Evolutionary conservation across 2,329 filamentous ascomycete genomes (phyloP).

Genomic region (Uncinocarpus reesii): DNA sequence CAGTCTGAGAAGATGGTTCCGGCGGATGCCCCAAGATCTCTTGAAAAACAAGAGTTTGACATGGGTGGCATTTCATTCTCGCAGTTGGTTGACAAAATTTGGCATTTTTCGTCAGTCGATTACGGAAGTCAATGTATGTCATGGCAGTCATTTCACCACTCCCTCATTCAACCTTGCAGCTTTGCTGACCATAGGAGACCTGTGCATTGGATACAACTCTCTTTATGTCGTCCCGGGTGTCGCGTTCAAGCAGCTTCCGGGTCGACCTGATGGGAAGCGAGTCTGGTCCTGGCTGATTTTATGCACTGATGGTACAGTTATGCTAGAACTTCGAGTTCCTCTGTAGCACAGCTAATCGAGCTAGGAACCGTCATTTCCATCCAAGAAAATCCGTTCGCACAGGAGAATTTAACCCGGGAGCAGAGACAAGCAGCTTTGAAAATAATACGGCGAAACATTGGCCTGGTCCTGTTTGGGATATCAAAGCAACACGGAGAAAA

Average conservation of each 20-base stretch:
- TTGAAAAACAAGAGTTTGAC: slow-evolving; percentile 21
- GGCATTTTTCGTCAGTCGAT: slow-evolving; percentile 65
- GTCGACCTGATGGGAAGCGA: slow-evolving; percentile 42
- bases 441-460: slow-evolving; percentile 46
- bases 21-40: slow-evolving; percentile 15
- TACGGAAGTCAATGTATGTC: slow-evolving; percentile 53
- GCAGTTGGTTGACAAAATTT: slow-evolving; percentile 57
- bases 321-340: not conserved
- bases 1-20: not conserved
- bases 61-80: slow-evolving; percentile 40
- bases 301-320: slow-evolving; percentile 49
- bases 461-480: slow-evolving; percentile 52
- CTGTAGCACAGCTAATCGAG: slow-evolving; percentile 10
- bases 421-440: slow-evolving; percentile 25
- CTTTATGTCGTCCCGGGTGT: slow-evolving; percentile 40
- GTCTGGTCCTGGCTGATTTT: slow-evolving; percentile 64
- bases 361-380: slow-evolving; percentile 59
- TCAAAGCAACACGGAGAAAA: slow-evolving; percentile 43
- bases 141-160: too few species aligned
- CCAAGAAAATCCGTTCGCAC: slow-evolving; percentile 49
- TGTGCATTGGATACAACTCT: slow-evolving; percentile 62
- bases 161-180: not conserved
- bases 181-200: slow-evolving; percentile 37
- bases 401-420: slow-evolving; percentile 26
- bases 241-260: slow-evolving; percentile 26